phyloP scores from a whole-genome alignment of 78 protist genomes.

The Pigoraptor vietnamica region DNA sequence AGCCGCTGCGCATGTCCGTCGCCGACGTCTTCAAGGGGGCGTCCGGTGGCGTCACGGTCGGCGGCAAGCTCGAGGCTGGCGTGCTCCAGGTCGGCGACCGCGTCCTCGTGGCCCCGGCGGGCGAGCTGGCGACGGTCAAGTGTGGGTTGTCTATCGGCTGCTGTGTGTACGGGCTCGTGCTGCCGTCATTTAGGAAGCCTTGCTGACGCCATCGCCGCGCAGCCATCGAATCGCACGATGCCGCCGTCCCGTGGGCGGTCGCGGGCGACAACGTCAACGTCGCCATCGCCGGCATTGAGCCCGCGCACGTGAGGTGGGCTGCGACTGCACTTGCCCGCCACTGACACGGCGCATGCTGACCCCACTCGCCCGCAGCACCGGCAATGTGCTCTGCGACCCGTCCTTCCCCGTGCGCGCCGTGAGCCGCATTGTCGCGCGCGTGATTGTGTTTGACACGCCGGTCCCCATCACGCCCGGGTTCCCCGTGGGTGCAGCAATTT shows the following conservation, averaged over 20 bases:
- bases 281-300: background rate
- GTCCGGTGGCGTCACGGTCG: constrained; percentile 35
- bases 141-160: no score
- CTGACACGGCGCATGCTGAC: background rate
- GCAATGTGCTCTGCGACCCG: background rate
- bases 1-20: constrained; percentile 70
- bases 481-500: background rate
- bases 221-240: background rate
- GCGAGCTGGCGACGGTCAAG: constrained; percentile 45
- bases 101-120: constrained; percentile 42
- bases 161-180: no score
- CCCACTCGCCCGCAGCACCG: background rate
- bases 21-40: constrained; percentile 57
- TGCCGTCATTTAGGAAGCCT: background rate
- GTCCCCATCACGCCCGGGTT: constrained; percentile 15
- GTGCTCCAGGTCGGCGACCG: constrained; percentile 43
- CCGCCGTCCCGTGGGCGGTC: constrained; percentile 29
- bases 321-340: background rate
- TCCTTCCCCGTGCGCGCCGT: background rate
- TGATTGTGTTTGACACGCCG: constrained; percentile 5
- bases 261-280: constrained; percentile 70
- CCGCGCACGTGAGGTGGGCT: background rate
- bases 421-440: background rate
- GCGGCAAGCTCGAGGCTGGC: constrained; percentile 77
- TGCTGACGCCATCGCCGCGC: background rate